A percentile compares a stretch with the other conserved stretches of the same genome.
These are phyloP conservation scores for Taxawa tesnikishii DNA, from an alignment of 2,329 filamentous ascomycete species.

Conservation along the genomic window DNA sequence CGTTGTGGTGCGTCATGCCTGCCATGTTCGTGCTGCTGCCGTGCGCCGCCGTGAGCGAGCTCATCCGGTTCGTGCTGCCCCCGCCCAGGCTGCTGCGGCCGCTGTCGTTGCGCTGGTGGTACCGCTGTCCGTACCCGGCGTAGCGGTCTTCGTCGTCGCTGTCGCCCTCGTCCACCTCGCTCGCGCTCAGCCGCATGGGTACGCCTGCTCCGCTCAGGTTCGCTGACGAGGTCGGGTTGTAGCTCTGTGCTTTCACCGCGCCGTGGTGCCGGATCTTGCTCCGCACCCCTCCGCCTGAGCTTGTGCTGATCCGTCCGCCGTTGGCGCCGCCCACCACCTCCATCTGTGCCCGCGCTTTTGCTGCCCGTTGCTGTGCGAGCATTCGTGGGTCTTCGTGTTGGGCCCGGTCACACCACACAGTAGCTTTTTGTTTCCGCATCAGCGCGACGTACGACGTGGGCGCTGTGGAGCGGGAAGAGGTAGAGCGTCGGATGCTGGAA, in stretches of 20 bases:
- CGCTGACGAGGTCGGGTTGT: constrained; percentile 33
- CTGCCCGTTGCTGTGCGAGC: constrained; percentile 70
- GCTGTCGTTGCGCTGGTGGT: constrained; percentile 60
- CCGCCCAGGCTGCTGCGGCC: constrained; percentile 54
- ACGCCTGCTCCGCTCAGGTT: constrained; percentile 69
- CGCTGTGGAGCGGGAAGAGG: constrained; percentile 54
- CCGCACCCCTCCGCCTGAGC: constrained; percentile 42
- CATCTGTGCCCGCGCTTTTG: constrained; percentile 73
- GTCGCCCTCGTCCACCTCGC: constrained; percentile 82
- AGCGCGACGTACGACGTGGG: constrained; percentile 81
- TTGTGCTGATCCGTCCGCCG: constrained; percentile 15
- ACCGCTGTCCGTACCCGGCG: constrained; percentile 29
- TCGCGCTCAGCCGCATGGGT: constrained; percentile 84
- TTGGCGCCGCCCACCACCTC: constrained; percentile 59
- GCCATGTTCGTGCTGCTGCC: constrained; percentile 81
- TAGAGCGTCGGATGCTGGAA: constrained; percentile 54
- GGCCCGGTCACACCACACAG: constrained; percentile 92
- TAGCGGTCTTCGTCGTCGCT: constrained; percentile 56
- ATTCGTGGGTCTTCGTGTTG: constrained; percentile 84
- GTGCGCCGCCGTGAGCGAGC: constrained; percentile 84
- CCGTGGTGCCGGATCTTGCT: constrained; percentile 84
- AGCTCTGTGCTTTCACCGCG: constrained; percentile 66
- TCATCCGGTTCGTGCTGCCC: constrained; percentile 60
- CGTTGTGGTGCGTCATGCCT: constrained; percentile 70
- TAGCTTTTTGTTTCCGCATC: constrained; percentile 94